A percentile compares a stretch with the other conserved stretches of the same genome.
Conservation (phyloP, 805 yeast species). For the Teunomyces pallodes region DNA sequence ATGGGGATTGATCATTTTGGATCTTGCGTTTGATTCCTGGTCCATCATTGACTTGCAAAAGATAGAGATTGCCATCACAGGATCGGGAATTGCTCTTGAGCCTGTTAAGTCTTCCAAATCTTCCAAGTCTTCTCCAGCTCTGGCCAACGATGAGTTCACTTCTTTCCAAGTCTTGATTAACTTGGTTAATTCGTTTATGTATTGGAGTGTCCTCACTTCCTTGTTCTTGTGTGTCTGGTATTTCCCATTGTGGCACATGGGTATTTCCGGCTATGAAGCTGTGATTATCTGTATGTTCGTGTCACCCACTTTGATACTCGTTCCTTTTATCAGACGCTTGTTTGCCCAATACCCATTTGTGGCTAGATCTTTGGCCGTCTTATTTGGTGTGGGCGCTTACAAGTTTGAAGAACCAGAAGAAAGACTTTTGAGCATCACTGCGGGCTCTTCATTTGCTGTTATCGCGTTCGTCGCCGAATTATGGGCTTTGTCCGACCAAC, state of each 20-base stretch:
- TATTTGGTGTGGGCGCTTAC: slow-evolving; percentile 76
- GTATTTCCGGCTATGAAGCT: slow-evolving; percentile 91
- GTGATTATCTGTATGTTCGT: slow-evolving; percentile 50
- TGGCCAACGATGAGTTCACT: slow-evolving; percentile 27
- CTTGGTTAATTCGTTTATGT: slow-evolving; percentile 65
- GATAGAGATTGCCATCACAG: slow-evolving; percentile 48
- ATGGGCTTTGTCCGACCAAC: slow-evolving; percentile 26
- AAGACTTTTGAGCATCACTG: slow-evolving; percentile 62
- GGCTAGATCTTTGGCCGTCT: slow-evolving; percentile 52
- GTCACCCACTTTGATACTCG: slow-evolving; percentile 56
- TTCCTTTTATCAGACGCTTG: slow-evolving; percentile 34
- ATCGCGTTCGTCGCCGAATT: slow-evolving; percentile 59
- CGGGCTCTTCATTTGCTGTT: slow-evolving; percentile 64
- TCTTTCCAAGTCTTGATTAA: slow-evolving; percentile 41
- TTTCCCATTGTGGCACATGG: slow-evolving; percentile 98
- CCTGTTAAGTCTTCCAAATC: slow-evolving; percentile 1
- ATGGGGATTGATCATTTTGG: slow-evolving; percentile 85
- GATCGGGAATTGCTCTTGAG: slow-evolving; percentile 21
- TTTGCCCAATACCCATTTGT: slow-evolving; percentile 49
- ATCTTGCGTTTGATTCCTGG: slow-evolving; percentile 81
- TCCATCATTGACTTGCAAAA: slow-evolving; percentile 66
- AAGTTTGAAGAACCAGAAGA: slow-evolving; percentile 63
- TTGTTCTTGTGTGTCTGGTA: slow-evolving; percentile 89
- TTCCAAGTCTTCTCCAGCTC: background rate
- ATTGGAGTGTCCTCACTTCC: slow-evolving; percentile 84